These are phyloP conservation scores for Dendrobium nobile DNA, from an alignment of 106 monocot genomes.

Conservation along the genomic window DNA sequence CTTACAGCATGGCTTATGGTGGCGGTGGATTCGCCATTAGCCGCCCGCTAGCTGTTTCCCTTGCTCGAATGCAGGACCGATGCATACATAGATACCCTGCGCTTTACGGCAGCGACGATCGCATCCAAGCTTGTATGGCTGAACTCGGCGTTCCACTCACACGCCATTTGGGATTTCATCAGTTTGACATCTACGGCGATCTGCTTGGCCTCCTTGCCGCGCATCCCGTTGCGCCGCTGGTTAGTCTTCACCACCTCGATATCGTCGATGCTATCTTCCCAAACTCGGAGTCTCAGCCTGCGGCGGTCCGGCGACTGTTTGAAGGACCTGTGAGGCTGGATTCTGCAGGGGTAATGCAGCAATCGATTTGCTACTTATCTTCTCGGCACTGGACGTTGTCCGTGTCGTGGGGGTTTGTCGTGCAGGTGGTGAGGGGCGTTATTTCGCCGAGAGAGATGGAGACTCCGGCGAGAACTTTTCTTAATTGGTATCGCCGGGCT, in stretches of 20 bases:
- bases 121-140: conserved; percentile 74
- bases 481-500: conserved; percentile 82
- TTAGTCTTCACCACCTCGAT: conserved; percentile 85
- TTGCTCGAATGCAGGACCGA: conserved; percentile 40
- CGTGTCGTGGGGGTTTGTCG: conserved; percentile 87
- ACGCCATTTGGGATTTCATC: conserved; percentile 53
- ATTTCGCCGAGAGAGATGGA: conserved; percentile 92
- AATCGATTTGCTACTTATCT: conserved; percentile 78
- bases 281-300: conserved; percentile 12
- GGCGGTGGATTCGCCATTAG: conserved; percentile 73
- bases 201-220: conserved; percentile 77
- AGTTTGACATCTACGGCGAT: conserved; percentile 88
- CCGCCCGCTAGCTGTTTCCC: conserved; percentile 34
- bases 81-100: conserved; percentile 54
- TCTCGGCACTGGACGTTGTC: conserved; percentile 59
- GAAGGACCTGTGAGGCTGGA: conserved; percentile 65
- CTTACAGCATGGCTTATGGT: conserved; percentile 67
- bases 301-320: conserved; percentile 43
- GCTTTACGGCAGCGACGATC: conserved; percentile 64
- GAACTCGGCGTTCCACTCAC: conserved; percentile 69
- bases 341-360: conserved; percentile 71
- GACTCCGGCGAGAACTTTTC: conserved; percentile 81
- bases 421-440: conserved; percentile 58
- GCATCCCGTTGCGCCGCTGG: conserved; percentile 73
- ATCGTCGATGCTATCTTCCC: conserved; percentile 82